Conservation (phyloP, 2,329 filamentous ascomycete species). For the Ophiostoma populinum region DNA sequence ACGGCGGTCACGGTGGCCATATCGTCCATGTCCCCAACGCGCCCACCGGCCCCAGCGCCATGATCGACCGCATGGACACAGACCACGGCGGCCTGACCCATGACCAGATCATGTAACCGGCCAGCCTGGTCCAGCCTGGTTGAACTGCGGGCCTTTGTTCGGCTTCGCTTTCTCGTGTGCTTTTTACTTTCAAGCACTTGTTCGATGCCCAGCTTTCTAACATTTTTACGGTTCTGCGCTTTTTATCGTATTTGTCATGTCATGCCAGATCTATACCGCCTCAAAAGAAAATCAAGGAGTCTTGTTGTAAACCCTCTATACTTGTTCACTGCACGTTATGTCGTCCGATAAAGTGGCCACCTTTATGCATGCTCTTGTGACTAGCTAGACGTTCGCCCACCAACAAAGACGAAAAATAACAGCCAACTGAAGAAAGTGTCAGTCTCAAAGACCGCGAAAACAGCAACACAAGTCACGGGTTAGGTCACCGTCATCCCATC, state of each 20-base stretch:
- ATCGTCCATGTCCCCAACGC: not conserved
- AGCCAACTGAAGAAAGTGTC: no score
- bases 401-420: no score
- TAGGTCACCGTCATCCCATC: no score
- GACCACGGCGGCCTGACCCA: conserved; percentile 68
- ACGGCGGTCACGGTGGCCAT: not conserved
- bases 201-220: no score
- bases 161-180: not conserved
- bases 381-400: no score
- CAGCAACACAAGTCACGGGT: no score
- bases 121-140: not conserved
- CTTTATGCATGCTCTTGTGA: no score
- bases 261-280: not conserved
- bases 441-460: no score
- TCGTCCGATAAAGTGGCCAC: no score
- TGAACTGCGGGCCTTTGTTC: not conserved
- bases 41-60: not conserved
- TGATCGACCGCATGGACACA: conserved; percentile 65
- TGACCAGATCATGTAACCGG: conserved; percentile 79
- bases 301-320: no score
- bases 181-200: no score
- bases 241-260: conserved; percentile 5
- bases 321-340: no score
- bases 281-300: not conserved
- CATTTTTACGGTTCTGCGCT: not conserved